A percentile compares a stretch with the other conserved stretches of the same genome.
phyloP scores from a whole-genome alignment of 2,329 filamentous ascomycete species.

The Trichophyton verrucosum region DNA sequence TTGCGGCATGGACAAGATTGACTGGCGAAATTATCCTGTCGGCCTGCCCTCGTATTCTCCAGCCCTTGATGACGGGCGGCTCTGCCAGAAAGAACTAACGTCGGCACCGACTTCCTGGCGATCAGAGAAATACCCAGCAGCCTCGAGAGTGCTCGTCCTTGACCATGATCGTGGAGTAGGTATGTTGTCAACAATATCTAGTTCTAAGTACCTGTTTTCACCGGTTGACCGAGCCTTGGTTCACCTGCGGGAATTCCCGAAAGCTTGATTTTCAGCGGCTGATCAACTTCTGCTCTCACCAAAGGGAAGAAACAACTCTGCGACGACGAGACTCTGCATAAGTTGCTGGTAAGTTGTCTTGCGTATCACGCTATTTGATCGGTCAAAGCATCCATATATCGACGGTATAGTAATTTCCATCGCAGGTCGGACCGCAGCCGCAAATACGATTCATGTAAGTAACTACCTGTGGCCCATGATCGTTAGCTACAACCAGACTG shows the following conservation, averaged over 20 bases:
- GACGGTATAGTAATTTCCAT: background rate
- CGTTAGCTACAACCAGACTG: background rate
- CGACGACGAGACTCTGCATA: conserved; percentile 6
- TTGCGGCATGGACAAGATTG: conserved; percentile 3
- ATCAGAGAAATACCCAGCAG: conserved; percentile 8
- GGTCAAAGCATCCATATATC: background rate
- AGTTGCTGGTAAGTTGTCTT: conserved; percentile 4
- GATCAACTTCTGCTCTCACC: background rate
- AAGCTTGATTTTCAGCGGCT: conserved; percentile 7
- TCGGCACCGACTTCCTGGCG: conserved; percentile 8
- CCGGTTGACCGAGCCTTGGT: background rate
- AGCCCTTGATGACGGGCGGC: conserved; percentile 9
- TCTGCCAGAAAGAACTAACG: conserved; percentile 9
- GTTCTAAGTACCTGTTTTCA: background rate
- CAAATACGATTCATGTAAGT: conserved; percentile 9
- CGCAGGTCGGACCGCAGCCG: conserved; percentile 7
- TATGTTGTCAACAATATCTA: conserved; percentile 2
- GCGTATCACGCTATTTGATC: background rate
- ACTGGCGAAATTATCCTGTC: conserved; percentile 10
- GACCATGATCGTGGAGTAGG: conserved; percentile 9
- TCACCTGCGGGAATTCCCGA: conserved; percentile 4
- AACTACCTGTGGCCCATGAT: background rate
- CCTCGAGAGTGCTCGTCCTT: conserved; percentile 6
- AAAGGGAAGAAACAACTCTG: conserved; percentile 7
- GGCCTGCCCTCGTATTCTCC: conserved; percentile 9